Conservation (phyloP, 257 asterid genomes). For the Rauvolfia tetraphylla region DNA sequence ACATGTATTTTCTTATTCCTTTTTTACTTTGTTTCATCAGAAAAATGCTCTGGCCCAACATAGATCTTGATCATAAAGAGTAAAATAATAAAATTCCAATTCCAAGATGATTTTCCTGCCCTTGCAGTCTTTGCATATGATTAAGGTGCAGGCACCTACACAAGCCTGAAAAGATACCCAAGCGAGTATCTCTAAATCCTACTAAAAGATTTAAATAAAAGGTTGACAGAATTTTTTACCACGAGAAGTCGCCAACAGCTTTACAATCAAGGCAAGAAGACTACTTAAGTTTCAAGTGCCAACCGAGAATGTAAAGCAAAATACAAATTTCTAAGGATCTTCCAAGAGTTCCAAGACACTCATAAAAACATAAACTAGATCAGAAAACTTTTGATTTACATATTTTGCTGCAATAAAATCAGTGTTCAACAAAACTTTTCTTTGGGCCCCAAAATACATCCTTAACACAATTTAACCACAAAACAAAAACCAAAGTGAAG, state of each 20-base stretch:
- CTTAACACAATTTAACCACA: background rate
- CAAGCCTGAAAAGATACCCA: too few species aligned
- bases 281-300: background rate
- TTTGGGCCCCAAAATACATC: background rate
- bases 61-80: background rate
- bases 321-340: background rate
- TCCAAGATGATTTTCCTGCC: background rate
- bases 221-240: background rate
- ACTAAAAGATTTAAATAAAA: background rate
- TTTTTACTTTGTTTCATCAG: background rate
- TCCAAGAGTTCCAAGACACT: background rate
- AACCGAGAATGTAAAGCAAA: background rate
- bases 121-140: background rate
- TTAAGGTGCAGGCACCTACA: too few species aligned
- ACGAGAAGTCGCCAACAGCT: background rate
- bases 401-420: background rate
- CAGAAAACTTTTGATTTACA: background rate
- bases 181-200: background rate
- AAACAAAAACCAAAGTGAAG: background rate
- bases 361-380: background rate
- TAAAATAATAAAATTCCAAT: background rate
- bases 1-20: too few species aligned
- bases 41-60: background rate
- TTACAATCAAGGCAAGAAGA: background rate
- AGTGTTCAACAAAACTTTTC: background rate